Evolutionary conservation across 148 eudicot species (phyloP).

Genomic region (Rhododendron williamsianum): DNA sequence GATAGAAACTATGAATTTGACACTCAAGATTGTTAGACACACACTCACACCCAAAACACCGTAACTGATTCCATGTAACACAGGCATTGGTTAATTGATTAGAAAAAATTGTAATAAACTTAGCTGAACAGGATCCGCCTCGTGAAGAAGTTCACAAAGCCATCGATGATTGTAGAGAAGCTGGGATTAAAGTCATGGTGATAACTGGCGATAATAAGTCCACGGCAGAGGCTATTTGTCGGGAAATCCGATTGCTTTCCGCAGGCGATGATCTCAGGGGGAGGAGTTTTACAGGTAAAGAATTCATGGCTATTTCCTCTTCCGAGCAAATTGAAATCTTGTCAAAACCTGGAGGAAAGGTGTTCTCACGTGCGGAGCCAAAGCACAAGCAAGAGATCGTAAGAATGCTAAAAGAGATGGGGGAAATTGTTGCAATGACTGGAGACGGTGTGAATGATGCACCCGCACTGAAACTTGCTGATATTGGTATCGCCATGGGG

Average conservation of each 20-base stretch:
- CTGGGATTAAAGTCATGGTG: constrained; percentile 81
- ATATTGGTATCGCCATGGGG: constrained; percentile 94
- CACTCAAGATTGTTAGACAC: background rate
- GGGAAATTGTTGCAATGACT: constrained; percentile 89
- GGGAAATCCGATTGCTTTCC: constrained; percentile 54
- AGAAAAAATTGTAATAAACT: background rate
- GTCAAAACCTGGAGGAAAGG: constrained; percentile 61
- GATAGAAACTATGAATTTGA: background rate
- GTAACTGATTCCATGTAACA: background rate
- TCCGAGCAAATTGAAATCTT: constrained; percentile 47
- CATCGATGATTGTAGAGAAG: constrained; percentile 69
- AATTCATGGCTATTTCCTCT: constrained; percentile 61
- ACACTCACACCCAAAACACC: background rate
- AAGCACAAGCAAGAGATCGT: constrained; percentile 91
- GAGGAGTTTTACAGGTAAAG: constrained; percentile 76
- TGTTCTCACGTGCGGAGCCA: constrained; percentile 90
- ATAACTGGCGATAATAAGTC: constrained; percentile 87
- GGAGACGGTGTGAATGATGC: constrained; percentile 98
- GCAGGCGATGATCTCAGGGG: constrained; percentile 43
- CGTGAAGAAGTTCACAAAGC: constrained; percentile 77
- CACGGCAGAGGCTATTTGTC: constrained; percentile 83
- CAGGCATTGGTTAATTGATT: background rate
- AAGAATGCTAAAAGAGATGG: constrained; percentile 71
- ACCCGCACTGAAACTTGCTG: constrained; percentile 85
- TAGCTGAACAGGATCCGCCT: constrained; percentile 66